Evolutionary conservation across 2,329 filamentous ascomycete species (phyloP), one percentile per base, ranked within the genome.

Genomic region (Ophiocordyceps camponoti-floridani): DNA sequence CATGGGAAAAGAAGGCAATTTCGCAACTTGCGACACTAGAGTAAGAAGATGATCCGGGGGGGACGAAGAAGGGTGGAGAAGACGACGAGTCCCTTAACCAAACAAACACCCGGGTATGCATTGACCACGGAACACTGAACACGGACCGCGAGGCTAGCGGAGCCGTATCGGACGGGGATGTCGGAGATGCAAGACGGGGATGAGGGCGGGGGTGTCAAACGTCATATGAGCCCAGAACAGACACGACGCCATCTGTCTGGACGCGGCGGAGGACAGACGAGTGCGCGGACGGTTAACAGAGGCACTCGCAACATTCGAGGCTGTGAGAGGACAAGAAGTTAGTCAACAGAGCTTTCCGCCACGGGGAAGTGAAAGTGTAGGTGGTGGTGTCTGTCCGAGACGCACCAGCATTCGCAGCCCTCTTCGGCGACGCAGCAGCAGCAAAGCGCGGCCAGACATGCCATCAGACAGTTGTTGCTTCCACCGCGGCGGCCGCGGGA

Each of bases 381-480:
- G 13, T 7, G 16, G 18, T 8, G 5, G 38, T 11, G 30, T 13
- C 3, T 10, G 26, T 35, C 12, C 19, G 11, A 11, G 6, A 59
- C 61, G 58, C 60, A 63, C 64, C 68, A 72, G 50, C 64, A 67
- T 52, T 72, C 69, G 55, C 68, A 72, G 28, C 60, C 62, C 50
- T 70, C 69, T 46, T 72, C 69, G 40, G 63, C 59, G 45, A 66
- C 63, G 49, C 67, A 72, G 56, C 69, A 72, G 56, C 65, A 70
- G 58, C 68, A 72, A 45, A 72, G 52, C 14, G 62, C 59, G 9
- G 68, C 68, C 42, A 72, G 56, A 59, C 67, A 71, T 46, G 60
- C 66, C 40, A 62, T 60, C 44, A 71, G 53, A 51, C 68, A 72
- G 51, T 60, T 63, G 46, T 62, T 60, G 44, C 61, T 57, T 46